These are phyloP conservation scores for Aspergillus sp. DNA, from an alignment of 2,329 filamentous ascomycete genomes.

Conservation along the genomic window DNA sequence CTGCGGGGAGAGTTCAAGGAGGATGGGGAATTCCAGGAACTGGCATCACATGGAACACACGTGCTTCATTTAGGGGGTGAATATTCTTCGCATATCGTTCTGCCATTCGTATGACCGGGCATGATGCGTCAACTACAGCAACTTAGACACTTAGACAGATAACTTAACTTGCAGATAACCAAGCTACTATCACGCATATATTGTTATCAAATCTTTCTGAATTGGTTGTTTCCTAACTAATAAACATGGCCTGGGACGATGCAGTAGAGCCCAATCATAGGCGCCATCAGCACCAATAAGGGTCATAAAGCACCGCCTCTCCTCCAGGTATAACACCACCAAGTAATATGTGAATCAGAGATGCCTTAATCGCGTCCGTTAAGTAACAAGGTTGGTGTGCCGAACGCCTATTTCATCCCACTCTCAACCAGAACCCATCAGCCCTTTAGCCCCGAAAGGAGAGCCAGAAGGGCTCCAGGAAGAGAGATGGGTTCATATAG, in stretches of 20 bases:
- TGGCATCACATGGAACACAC: slow-evolving; percentile 10
- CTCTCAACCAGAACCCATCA: slow-evolving; percentile 65
- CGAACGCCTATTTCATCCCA: slow-evolving; percentile 98
- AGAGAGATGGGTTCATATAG: slow-evolving; percentile 74
- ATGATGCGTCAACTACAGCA: no score
- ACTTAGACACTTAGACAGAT: no score
- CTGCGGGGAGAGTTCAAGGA: slow-evolving; percentile 10
- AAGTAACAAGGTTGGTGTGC: slow-evolving; percentile 96
- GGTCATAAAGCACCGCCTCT: slow-evolving; percentile 8
- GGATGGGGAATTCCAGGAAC: slow-evolving; percentile 7
- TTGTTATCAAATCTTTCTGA: not conserved
- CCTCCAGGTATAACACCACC: slow-evolving; percentile 41
- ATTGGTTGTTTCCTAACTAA: not conserved
- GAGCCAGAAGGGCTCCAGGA: slow-evolving; percentile 71
- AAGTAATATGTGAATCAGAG: slow-evolving; percentile 74
- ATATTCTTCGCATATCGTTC: not conserved
- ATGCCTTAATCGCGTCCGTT: slow-evolving; percentile 96
- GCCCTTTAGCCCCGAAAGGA: slow-evolving; percentile 83
- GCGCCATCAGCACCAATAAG: slow-evolving; percentile 3
- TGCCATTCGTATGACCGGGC: slow-evolving; percentile 2
- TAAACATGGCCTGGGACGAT: not conserved
- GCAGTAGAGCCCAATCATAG: slow-evolving; percentile 20
- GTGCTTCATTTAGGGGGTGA: not conserved
- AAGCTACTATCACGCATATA: not conserved
- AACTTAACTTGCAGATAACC: not conserved